A percentile compares a stretch with the other conserved stretches of the same genome.
phyloP scores from a whole-genome alignment of 257 asterid genomes.

The Nicotiana otophora region DNA sequence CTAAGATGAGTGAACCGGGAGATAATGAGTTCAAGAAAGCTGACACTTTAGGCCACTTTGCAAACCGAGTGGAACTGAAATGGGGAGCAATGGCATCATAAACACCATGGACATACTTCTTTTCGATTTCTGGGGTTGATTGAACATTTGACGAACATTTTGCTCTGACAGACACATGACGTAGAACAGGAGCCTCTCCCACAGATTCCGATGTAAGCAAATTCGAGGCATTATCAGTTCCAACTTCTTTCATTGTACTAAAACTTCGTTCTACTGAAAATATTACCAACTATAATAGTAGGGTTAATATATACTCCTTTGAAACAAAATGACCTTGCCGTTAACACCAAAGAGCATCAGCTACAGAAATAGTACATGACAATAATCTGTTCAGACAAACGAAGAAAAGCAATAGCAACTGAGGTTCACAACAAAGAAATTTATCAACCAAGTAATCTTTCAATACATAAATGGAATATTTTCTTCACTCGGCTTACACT shows the following conservation, averaged over 20 bases:
- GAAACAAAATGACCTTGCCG: constrained; percentile 16
- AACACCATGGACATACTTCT: constrained; percentile 86
- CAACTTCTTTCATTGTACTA: constrained; percentile 50
- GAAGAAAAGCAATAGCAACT: background rate
- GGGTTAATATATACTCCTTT: constrained; percentile 12
- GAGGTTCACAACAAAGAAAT: background rate
- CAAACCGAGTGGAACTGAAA: constrained; percentile 89
- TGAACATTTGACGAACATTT: constrained; percentile 41
- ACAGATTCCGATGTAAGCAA: constrained; percentile 16
- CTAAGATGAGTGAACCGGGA: constrained; percentile 71
- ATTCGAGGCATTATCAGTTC: constrained; percentile 13
- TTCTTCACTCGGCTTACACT: background rate
- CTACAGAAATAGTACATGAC: constrained; percentile 24
- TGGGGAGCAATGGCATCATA: constrained; percentile 99
- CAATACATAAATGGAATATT: background rate
- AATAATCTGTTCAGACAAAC: constrained; percentile 17
- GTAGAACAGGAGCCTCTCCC: constrained; percentile 37
- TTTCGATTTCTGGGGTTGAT: constrained; percentile 88
- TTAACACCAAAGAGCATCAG: constrained; percentile 42
- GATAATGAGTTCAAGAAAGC: constrained; percentile 64
- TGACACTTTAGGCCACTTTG: constrained; percentile 98
- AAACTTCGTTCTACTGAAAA: constrained; percentile 18
- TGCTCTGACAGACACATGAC: constrained; percentile 33
- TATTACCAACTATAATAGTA: constrained; percentile 2
- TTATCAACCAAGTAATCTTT: background rate